A percentile compares a stretch with the other conserved stretches of the same genome.
These are phyloP conservation scores for Passiflora organensis DNA, from an alignment of 345 rosid species.

Conservation along the genomic window DNA sequence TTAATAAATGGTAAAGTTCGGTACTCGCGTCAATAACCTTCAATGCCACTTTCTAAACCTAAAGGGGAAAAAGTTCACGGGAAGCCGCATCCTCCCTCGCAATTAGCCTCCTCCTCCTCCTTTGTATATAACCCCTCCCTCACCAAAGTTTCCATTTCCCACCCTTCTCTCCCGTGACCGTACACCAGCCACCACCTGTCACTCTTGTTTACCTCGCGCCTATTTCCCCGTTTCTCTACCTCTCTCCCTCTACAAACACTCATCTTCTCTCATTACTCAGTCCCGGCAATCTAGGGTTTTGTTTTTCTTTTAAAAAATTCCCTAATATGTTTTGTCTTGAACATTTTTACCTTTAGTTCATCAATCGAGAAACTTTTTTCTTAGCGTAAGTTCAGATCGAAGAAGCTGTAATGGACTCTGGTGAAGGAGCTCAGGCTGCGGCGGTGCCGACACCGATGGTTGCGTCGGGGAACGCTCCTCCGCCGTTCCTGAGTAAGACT, in stretches of 20 bases:
- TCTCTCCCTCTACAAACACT: background rate
- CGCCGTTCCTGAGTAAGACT: conserved; percentile 86
- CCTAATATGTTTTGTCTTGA: background rate
- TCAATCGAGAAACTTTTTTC: no score
- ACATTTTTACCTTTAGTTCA: conserved; percentile 6
- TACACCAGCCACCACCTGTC: background rate
- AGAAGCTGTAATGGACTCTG: background rate
- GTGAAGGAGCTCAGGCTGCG: conserved; percentile 4
- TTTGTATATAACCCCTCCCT: background rate
- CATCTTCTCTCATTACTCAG: background rate
- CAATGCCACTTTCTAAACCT: no score
- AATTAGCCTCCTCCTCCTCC: background rate
- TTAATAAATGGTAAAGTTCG: no score
- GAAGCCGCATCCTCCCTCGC: conserved; percentile 4
- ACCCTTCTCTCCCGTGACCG: conserved; percentile 5
- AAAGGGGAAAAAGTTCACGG: no score
- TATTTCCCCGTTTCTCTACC: background rate
- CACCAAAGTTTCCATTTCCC: background rate
- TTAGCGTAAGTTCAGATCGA: no score
- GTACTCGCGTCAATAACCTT: no score
- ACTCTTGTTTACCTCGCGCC: background rate
- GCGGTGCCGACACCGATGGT: conserved; percentile 33
- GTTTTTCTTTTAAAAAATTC: background rate
- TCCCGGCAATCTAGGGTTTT: conserved; percentile 11
- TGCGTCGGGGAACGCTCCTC: conserved; percentile 41